Evolutionary conservation across 2,329 filamentous ascomycete species (phyloP).

Genomic region (Fusarium dimerum): DNA sequence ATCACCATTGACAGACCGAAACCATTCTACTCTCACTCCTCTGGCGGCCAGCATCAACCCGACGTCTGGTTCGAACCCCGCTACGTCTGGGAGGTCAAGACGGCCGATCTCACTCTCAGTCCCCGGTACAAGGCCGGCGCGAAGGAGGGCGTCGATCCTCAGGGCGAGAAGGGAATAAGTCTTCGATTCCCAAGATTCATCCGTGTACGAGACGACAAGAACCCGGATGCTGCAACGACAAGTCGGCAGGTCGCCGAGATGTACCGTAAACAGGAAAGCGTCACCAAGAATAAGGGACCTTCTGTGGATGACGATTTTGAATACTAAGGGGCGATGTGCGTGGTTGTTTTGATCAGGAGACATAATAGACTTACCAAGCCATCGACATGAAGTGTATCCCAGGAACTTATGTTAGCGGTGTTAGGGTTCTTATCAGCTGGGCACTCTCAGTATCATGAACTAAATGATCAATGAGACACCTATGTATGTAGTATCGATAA

Average conservation of each 20-base stretch:
- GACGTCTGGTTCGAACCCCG: constrained; percentile 98
- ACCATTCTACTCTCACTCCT: constrained; percentile 88
- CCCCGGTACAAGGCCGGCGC: constrained; percentile 91
- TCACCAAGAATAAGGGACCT: constrained; percentile 81
- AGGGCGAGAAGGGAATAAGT: constrained; percentile 77
- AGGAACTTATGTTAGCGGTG: background rate
- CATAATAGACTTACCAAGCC: background rate
- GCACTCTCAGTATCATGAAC: too few species aligned
- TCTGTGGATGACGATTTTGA: constrained; percentile 97
- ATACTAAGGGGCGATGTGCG: constrained; percentile 59
- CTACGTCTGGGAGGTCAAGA: constrained; percentile 97
- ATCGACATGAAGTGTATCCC: background rate
- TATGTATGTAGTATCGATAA: constrained; percentile 3
- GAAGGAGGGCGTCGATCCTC: constrained; percentile 73
- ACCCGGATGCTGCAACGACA: constrained; percentile 84
- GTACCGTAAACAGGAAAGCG: constrained; percentile 93
- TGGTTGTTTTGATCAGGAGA: background rate
- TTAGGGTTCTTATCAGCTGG: too few species aligned
- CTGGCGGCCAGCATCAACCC: constrained; percentile 86
- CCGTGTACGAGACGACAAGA: constrained; percentile 91
- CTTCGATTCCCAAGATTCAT: constrained; percentile 93
- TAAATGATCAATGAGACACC: background rate
- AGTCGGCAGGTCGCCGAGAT: constrained; percentile 90
- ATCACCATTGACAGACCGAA: constrained; percentile 88
- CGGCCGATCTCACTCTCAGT: constrained; percentile 89